Conservation (phyloP, 352 stramenopile species). For the Globisporangium lucens region DNA sequence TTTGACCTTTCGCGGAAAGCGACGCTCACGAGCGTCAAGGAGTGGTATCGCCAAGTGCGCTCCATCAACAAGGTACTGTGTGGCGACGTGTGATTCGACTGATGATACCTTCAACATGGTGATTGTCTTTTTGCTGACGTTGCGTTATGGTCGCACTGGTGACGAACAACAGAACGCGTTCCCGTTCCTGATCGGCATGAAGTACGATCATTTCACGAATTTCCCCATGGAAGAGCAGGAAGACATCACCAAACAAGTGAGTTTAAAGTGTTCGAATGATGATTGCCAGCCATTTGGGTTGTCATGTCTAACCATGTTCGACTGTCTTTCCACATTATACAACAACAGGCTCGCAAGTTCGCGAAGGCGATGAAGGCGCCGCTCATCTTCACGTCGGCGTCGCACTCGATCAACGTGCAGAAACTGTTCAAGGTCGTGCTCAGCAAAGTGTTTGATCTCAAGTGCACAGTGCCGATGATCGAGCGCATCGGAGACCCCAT, state of each 20-base stretch:
- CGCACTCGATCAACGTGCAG: constrained; percentile 94
- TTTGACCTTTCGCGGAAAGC: constrained; percentile 92
- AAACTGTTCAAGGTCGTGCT: constrained; percentile 96
- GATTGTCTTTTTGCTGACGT: neutral
- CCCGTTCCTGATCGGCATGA: constrained; percentile 93
- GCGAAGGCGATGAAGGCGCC: constrained; percentile 94
- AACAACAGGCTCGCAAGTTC: constrained; percentile 87
- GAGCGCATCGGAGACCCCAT: constrained; percentile 91
- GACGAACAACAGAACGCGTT: constrained; percentile 78
- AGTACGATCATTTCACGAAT: constrained; percentile 93
- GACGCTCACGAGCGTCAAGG: constrained; percentile 91
- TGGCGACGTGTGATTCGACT: too few species aligned
- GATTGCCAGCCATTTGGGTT: neutral
- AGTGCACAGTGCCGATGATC: constrained; percentile 92
- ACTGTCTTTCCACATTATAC: neutral
- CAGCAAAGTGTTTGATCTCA: constrained; percentile 93
- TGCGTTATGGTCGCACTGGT: neutral
- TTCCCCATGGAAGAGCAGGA: constrained; percentile 90
- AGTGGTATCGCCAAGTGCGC: constrained; percentile 91
- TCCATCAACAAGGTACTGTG: constrained; percentile 83
- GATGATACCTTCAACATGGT: neutral
- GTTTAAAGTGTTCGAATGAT: neutral
- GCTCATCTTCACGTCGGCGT: constrained; percentile 92
- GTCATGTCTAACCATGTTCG: neutral
- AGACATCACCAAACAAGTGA: constrained; percentile 92